These are phyloP conservation scores for Camelina hispida DNA, from an alignment of 345 rosid genomes.

Conservation along the genomic window DNA sequence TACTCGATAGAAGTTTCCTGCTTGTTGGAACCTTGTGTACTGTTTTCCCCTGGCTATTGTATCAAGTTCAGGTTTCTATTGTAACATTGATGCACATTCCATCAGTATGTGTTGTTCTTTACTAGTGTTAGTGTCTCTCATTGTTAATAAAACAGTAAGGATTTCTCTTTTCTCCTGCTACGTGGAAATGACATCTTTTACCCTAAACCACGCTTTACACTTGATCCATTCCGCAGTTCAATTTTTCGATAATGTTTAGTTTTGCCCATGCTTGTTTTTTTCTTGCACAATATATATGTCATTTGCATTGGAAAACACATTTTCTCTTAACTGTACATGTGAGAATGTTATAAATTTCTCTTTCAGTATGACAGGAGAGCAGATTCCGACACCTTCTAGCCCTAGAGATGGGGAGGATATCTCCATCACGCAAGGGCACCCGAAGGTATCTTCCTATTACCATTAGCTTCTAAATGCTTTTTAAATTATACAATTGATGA, in stretches of 20 bases:
- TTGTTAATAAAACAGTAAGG: background rate
- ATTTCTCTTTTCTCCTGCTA: slow-evolving; percentile 6
- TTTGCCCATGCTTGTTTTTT: slow-evolving; percentile 11
- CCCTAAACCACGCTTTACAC: slow-evolving; percentile 21
- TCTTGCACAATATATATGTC: slow-evolving; percentile 21
- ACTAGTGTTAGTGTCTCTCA: background rate
- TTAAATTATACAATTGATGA: slow-evolving; percentile 13
- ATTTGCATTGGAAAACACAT: slow-evolving; percentile 25
- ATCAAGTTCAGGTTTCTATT: background rate
- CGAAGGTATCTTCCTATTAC: slow-evolving; percentile 54
- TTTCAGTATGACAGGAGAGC: slow-evolving; percentile 96
- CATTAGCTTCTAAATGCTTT: slow-evolving; percentile 20
- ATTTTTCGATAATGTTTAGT: background rate
- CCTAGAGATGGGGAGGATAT: slow-evolving; percentile 89
- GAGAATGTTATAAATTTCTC: slow-evolving; percentile 43
- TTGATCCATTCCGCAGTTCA: slow-evolving; percentile 4
- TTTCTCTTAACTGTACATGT: slow-evolving; percentile 30
- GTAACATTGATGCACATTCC: background rate
- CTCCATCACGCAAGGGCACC: slow-evolving; percentile 58
- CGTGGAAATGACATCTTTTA: slow-evolving; percentile 31
- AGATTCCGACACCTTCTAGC: slow-evolving; percentile 79
- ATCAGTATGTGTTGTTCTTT: slow-evolving; percentile 1
- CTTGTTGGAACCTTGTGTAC: slow-evolving; percentile 16
- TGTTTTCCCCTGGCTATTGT: background rate
- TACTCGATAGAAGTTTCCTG: background rate